phyloP scores from a whole-genome alignment of 371 early-diverging fungal genomes.

The Capillidium heterosporum region DNA sequence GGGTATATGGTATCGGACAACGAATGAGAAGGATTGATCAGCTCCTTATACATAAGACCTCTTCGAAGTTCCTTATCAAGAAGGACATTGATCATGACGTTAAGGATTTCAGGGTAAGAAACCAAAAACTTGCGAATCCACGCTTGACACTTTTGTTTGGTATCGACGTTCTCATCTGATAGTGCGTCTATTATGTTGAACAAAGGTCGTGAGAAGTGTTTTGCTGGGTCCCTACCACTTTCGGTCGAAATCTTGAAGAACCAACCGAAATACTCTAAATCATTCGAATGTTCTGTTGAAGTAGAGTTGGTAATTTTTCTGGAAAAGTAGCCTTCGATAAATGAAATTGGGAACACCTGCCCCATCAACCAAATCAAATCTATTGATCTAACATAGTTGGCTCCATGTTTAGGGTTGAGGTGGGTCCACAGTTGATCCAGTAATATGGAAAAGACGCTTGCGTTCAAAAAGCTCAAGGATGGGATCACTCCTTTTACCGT shows the following conservation, averaged over 20 bases:
- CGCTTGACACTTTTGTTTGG: not conserved
- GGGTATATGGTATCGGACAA: not conserved
- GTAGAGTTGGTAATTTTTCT: not conserved
- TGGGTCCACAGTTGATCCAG: not conserved
- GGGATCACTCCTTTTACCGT: not conserved
- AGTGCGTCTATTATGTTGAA: not conserved
- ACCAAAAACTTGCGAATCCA: not conserved
- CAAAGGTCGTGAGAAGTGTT: constrained; percentile 1
- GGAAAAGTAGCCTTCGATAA: not conserved
- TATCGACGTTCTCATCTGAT: not conserved
- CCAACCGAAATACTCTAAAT: constrained; percentile 3
- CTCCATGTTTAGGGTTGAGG: not conserved
- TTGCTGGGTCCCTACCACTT: not conserved
- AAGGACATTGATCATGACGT: not conserved
- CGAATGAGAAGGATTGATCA: not conserved
- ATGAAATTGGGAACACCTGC: not conserved
- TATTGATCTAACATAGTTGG: not conserved
- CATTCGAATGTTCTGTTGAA: not conserved
- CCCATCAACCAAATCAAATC: constrained; percentile 2
- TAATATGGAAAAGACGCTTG: not conserved
- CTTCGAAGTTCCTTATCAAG: not conserved
- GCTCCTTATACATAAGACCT: not conserved
- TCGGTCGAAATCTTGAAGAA: not conserved
- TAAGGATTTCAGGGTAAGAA: not conserved
- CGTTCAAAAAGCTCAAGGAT: not conserved